Evolutionary conservation across 1,139 yeast species (phyloP), one percentile per base, ranked within the genome.

Genomic region (Taphrina sp.): DNA sequence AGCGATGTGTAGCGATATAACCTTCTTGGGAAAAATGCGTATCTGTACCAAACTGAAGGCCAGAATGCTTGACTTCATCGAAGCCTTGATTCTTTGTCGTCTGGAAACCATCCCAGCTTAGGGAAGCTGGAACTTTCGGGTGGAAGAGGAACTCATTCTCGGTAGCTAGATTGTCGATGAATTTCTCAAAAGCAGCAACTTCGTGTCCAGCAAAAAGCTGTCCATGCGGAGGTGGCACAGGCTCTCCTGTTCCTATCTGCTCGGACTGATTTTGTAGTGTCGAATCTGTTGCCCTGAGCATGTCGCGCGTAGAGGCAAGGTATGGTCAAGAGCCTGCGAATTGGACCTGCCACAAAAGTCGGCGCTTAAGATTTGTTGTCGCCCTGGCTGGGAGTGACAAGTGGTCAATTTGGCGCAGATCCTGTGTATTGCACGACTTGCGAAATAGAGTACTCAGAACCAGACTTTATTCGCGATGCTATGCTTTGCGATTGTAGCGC

Each of bases 81-180:
- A 43, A 55, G 61, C 31, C 53, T 63, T 58, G 19, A 47, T 24
- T 29, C 31, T 28, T 19, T 57, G 34, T 26, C 39, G 52, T 41
- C 58, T 54, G 59, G 36, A 56, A 71, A 72, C 57, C 71, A 62
- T 58, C 68, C 74, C 56, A 39, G 58, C 58, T 60, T 35, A 66
- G 61, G 20, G 60, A 64, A 17, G 65, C 67, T 5, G 63, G 62
- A 23, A 66, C 58, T 36, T 65, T 65, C n/a, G 72, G 72, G 51
- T 69, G 68, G 51, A 67, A 63, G 31, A 67, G 52, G 57, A 66
- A 67, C 49, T 69, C 64, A 3, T 73, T 69, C 58, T 71, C 73
- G n/a, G 63, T 65, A 17, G 70, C 65, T 42, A 72, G 65, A 52
- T 66, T 69, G 58, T 71, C 75, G 49, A 72, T 62, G 58, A 72